A percentile compares a stretch with the other conserved stretches of the same genome.
phyloP scores from a whole-genome alignment of 495 filamentous ascomycete genomes.

The Aspergillus olivimuriae region DNA sequence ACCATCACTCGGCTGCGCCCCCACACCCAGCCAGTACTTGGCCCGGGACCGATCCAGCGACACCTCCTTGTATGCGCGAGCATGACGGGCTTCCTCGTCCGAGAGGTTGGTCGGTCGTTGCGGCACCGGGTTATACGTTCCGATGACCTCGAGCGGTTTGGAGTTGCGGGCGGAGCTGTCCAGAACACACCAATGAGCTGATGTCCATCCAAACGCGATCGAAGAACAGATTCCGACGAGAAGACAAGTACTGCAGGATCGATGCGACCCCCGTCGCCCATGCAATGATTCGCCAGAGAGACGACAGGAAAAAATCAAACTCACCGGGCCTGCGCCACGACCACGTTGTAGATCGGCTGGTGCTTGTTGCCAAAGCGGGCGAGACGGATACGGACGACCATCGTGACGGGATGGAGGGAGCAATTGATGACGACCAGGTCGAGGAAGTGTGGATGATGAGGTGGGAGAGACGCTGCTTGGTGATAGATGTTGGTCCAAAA shows the following conservation, averaged over 20 bases:
- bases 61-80: conserved; percentile 76
- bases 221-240: no score
- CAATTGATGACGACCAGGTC: no score
- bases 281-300: neutral
- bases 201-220: no score
- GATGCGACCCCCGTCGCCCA: no score
- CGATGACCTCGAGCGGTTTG: conserved; percentile 87
- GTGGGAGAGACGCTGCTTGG: no score
- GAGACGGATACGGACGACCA: conserved; percentile 91
- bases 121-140: conserved; percentile 90
- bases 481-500: no score
- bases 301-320: conserved; percentile 13
- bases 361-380: conserved; percentile 89
- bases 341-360: conserved; percentile 90
- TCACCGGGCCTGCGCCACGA: conserved; percentile 92
- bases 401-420: conserved; percentile 36
- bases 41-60: conserved; percentile 73
- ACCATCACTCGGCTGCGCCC: conserved; percentile 85
- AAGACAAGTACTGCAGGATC: conserved; percentile 3
- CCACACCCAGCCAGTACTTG: conserved; percentile 95
- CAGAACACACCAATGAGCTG: conserved; percentile 2
- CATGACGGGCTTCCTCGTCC: conserved; percentile 47
- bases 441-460: neutral
- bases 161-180: conserved; percentile 64
- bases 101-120: conserved; percentile 54